Conservation (phyloP, 257 asterid genomes). For the Jacaranda copaia region DNA sequence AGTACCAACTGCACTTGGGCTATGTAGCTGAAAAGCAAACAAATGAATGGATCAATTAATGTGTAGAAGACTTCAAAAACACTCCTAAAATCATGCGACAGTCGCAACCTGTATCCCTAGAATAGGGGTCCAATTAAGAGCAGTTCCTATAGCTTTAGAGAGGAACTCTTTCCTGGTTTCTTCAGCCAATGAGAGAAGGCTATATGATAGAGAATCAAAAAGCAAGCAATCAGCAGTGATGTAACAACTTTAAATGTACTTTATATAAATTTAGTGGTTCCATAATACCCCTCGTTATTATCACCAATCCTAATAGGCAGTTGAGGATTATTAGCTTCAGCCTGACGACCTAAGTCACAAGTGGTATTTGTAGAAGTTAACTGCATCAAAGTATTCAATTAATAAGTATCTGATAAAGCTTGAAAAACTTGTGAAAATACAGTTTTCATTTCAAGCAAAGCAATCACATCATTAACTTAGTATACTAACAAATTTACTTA, state of each 20-base stretch:
- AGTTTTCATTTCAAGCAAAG: slow-evolving; percentile 7
- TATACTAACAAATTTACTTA: background rate
- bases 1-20: slow-evolving; percentile 30
- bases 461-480: slow-evolving; percentile 1
- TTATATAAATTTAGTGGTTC: background rate
- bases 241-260: background rate
- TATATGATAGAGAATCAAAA: slow-evolving; percentile 27
- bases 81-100: slow-evolving; percentile 29
- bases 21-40: slow-evolving; percentile 42
- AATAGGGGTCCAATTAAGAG: slow-evolving; percentile 49
- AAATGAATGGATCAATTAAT: slow-evolving; percentile 32
- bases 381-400: slow-evolving; percentile 42
- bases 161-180: slow-evolving; percentile 54
- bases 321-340: slow-evolving; percentile 43
- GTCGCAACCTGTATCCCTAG: slow-evolving; percentile 46
- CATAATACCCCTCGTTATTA: slow-evolving; percentile 39
- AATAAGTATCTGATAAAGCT: slow-evolving; percentile 22
- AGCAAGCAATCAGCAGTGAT: slow-evolving; percentile 26
- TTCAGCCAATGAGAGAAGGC: slow-evolving; percentile 52
- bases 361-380: slow-evolving; percentile 34
- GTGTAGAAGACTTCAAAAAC: slow-evolving; percentile 15
- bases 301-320: slow-evolving; percentile 34
- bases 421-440: background rate
- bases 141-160: slow-evolving; percentile 52
- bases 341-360: slow-evolving; percentile 29